A percentile compares a stretch with the other conserved stretches of the same genome.
Evolutionary conservation across 345 rosid species (phyloP).

Genomic region (Pistacia atlantica): DNA sequence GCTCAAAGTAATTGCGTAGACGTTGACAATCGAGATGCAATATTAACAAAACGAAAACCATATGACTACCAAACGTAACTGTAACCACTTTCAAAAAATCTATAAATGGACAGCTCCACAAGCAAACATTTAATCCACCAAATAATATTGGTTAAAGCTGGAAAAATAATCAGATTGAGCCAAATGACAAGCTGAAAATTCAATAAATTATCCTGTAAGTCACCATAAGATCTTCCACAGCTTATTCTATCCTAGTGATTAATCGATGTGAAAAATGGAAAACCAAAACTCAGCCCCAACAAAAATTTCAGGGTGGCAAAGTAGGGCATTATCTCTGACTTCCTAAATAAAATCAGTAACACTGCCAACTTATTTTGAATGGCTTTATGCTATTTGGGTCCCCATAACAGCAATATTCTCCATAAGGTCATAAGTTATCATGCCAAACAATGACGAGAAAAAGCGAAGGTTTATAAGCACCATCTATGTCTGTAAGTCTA

Average conservation of each 20-base stretch:
- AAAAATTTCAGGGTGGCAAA: not conserved
- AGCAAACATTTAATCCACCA: not conserved
- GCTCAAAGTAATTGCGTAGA: not conserved
- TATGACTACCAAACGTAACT: not conserved
- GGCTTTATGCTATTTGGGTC: not conserved
- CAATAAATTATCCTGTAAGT: not conserved
- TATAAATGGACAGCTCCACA: not conserved
- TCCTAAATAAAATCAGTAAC: not conserved
- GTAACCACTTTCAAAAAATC: conserved; percentile 3
- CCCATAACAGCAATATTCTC: not conserved
- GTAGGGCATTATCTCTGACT: not conserved
- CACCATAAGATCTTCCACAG: not conserved
- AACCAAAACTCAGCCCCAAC: not conserved
- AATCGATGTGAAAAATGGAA: not conserved
- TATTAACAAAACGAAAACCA: not conserved
- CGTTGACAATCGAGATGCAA: not conserved
- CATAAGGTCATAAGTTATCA: not conserved
- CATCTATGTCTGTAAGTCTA: not conserved
- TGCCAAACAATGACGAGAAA: not conserved
- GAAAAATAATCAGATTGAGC: not conserved
- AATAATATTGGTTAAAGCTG: not conserved
- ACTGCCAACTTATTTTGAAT: not conserved
- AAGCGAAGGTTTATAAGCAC: not conserved
- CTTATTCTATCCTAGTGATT: not conserved
- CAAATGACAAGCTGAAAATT: conserved; percentile 5